Base-by-base conservation (phyloP, 2,329 filamentous ascomycete species). In the Fusarium tuaranense region DNA sequence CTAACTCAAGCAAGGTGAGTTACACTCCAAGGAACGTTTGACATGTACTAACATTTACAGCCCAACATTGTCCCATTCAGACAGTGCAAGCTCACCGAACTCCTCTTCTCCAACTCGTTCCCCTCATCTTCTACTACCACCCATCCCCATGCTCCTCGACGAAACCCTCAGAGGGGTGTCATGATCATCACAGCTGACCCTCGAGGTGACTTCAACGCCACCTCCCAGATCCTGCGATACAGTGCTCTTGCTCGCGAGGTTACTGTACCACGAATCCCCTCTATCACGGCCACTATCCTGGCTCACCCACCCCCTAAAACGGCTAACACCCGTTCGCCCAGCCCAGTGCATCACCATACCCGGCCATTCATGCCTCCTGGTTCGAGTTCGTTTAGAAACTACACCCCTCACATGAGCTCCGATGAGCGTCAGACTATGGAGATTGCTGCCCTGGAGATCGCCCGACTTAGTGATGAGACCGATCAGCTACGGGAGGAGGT, bases 161-260 rank as follows among this genome's bases (percentile, higher is more conserved):
- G 92, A 18, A 90, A 91, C 72, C 93, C 95, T 0, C 97, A 98
- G 81, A 95, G 93, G 79, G 95, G 93, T 1, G 91, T 97, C 78
- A 98, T 99, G 95, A 93, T 99, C 67, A 96, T 98, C 18, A 98
- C 96, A 0, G 97, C 96, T 4, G 96, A 99, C 79, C 94, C 97
- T 0, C 84, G 94, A 14, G 96, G 97, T 41, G 97, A 99, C 82
- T 98, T 95, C 86, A 98, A 98, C 80, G 95, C 97, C 14, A 99
- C 97, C 0, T 97, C 94, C 7, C 97, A 98, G 80, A 98, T 99
- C 71, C 87, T 99, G 2, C 92, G 96, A 20, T 99, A 99, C 84
- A 97, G 94, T 25, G 96, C 97, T 1, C 88, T 99, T 6, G 97
- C 97, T 0, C 91, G 95, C 22, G 96, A 98, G 84, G 94, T 98